phyloP scores from a whole-genome alignment of 768 basidiomycete species.

The Xerocomellus dryophilus region DNA sequence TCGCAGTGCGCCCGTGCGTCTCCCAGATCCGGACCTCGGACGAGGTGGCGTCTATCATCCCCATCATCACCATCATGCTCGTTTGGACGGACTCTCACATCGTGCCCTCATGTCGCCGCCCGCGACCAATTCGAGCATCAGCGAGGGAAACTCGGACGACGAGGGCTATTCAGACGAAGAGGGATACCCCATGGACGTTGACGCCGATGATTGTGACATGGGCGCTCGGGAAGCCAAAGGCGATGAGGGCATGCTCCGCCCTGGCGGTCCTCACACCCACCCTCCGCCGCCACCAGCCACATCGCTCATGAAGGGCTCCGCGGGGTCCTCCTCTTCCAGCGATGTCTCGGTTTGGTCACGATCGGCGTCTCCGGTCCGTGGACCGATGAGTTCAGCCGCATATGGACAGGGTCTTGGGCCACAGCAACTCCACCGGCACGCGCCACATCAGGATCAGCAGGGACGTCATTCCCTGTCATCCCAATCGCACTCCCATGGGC shows the following conservation, averaged over 20 bases:
- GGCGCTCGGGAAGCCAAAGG: background rate
- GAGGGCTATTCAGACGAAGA: slow-evolving; percentile 29
- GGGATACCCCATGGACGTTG: slow-evolving; percentile 24
- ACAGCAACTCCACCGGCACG: slow-evolving; percentile 16
- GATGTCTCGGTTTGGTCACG: slow-evolving; percentile 26
- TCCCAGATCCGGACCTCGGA: slow-evolving; percentile 21
- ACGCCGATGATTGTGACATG: slow-evolving; percentile 11
- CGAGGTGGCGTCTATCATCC: slow-evolving; percentile 14
- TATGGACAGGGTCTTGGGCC: slow-evolving; percentile 11
- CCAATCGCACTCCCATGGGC: background rate
- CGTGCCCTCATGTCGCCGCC: slow-evolving; percentile 29
- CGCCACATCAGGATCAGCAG: slow-evolving; percentile 19
- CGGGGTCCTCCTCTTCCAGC: slow-evolving; percentile 25
- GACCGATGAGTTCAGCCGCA: background rate
- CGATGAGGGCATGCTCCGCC: slow-evolving; percentile 16
- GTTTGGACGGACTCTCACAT: background rate
- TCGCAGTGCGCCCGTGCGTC: slow-evolving; percentile 21
- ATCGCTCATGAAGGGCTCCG: slow-evolving; percentile 10
- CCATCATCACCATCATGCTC: slow-evolving; percentile 5
- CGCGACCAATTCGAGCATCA: slow-evolving; percentile 29
- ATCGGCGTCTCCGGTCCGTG: slow-evolving; percentile 27
- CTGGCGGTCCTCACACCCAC: background rate
- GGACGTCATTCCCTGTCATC: slow-evolving; percentile 4
- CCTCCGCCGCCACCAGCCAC: slow-evolving; percentile 3
- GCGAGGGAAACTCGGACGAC: slow-evolving; percentile 30